phyloP scores from a whole-genome alignment of 1,139 yeast species.

The Pichia sorboxylosa region DNA sequence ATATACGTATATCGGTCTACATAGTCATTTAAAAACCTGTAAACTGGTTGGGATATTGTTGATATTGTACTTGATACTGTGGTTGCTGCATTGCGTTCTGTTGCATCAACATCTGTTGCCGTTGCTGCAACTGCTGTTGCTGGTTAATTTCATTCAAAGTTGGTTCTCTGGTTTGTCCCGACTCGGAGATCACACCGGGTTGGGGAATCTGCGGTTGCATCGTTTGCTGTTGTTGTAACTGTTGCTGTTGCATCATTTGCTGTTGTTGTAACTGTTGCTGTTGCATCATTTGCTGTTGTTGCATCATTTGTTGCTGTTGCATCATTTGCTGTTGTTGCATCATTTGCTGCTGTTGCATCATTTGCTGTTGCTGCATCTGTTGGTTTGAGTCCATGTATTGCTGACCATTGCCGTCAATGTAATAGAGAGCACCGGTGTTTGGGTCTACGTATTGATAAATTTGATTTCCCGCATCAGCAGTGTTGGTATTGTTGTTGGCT shows the following conservation, averaged over 20 bases:
- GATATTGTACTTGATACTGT: constrained; percentile 4
- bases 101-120: constrained; percentile 7
- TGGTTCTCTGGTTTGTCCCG: too few relatives aligned
- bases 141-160: constrained; percentile 14
- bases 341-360: constrained; percentile 25
- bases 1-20: neutral
- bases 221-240: neutral
- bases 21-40: constrained; percentile 15
- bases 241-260: constrained; percentile 12
- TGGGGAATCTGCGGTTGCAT: neutral
- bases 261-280: constrained; percentile 12
- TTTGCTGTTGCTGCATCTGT: constrained; percentile 37
- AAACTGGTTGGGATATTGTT: constrained; percentile 11
- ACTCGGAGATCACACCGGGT: too few relatives aligned
- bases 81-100: constrained; percentile 2
- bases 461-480: constrained; percentile 15
- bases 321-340: constrained; percentile 23
- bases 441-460: constrained; percentile 55
- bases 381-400: constrained; percentile 47
- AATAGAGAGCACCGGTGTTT: constrained; percentile 45
- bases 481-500: constrained; percentile 21
- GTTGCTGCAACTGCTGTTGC: constrained; percentile 12
- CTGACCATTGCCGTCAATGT: constrained; percentile 48
- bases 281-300: constrained; percentile 14
- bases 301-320: neutral